These are phyloP conservation scores for Pilasporangium apinafurcum DNA, from an alignment of 352 stramenopile genomes.

Conservation along the genomic window DNA sequence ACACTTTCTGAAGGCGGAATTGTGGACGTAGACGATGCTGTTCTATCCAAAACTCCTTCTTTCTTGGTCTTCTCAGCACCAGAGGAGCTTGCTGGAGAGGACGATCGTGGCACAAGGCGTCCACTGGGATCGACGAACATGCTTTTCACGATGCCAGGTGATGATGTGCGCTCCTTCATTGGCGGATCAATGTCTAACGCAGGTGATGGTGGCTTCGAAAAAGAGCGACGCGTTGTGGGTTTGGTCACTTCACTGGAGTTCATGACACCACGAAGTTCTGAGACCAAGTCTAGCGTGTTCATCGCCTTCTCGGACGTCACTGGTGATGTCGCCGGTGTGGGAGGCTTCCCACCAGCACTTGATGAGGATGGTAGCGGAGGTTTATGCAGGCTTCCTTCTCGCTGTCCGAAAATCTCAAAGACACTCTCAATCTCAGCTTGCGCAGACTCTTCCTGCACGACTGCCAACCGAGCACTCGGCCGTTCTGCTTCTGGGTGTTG, in stretches of 20 bases:
- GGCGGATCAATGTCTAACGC: too few species aligned
- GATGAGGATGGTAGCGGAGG: too few species aligned
- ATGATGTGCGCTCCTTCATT: constrained; percentile 5
- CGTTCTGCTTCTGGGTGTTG: constrained; percentile 42
- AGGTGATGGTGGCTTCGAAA: constrained; percentile 17
- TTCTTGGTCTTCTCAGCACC: constrained; percentile 2
- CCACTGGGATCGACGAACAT: constrained; percentile 8
- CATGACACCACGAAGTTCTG: constrained; percentile 58
- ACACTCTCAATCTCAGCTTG: constrained; percentile 46
- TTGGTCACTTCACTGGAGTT: constrained; percentile 49
- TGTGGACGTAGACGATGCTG: constrained; percentile 5
- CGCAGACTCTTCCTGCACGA: constrained; percentile 32
- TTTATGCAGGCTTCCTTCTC: too few species aligned
- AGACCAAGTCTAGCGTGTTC: constrained; percentile 48
- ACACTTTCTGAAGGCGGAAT: constrained; percentile 3
- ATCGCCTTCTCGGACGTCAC: too few species aligned
- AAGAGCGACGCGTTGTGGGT: constrained; percentile 15
- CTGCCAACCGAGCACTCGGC: constrained; percentile 13
- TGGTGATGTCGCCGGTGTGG: constrained; percentile 8
- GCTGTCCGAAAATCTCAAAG: constrained; percentile 34
- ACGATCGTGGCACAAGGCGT: too few species aligned
- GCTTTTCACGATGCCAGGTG: background rate
- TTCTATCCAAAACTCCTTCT: constrained; percentile 4
- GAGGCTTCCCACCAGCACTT: constrained; percentile 6
- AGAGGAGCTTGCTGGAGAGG: constrained; percentile 1